A percentile compares a stretch with the other conserved stretches of the same genome.
Evolutionary conservation across 345 rosid genomes (phyloP).

Genomic region (Physaria fendleri): DNA sequence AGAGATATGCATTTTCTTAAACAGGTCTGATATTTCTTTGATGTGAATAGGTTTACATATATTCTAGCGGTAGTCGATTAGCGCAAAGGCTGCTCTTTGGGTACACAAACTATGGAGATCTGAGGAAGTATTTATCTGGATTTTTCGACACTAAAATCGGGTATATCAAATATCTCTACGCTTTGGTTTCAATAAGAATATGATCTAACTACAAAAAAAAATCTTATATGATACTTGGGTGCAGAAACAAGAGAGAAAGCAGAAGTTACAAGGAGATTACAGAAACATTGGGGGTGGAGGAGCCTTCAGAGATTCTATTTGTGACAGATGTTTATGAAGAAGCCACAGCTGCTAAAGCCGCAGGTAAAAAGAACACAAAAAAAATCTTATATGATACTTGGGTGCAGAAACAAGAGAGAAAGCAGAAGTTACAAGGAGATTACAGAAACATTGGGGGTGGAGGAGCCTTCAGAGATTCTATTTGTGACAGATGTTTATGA

Average conservation of each 20-base stretch:
- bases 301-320: constrained; percentile 72
- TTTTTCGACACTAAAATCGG: constrained; percentile 82
- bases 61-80: constrained; percentile 95
- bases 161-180: constrained; percentile 30
- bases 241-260: constrained; percentile 79
- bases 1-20: not conserved
- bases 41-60: constrained; percentile 65
- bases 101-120: constrained; percentile 72
- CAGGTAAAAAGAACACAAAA: constrained; percentile 58
- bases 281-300: constrained; percentile 71
- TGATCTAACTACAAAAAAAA: not conserved
- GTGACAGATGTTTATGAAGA: constrained; percentile 83
- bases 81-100: constrained; percentile 91
- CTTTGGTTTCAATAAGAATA: not conserved
- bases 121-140: constrained; percentile 74
- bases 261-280: constrained; percentile 69
- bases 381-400: not conserved
- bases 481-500: constrained; percentile 77
- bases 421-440: constrained; percentile 68
- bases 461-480: constrained; percentile 69
- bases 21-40: not conserved
- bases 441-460: constrained; percentile 65
- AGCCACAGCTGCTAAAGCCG: constrained; percentile 79
- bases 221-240: not conserved
- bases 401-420: constrained; percentile 76